Evolutionary conservation across 768 basidiomycete species (phyloP).

Genomic region (Mycena rosella): DNA sequence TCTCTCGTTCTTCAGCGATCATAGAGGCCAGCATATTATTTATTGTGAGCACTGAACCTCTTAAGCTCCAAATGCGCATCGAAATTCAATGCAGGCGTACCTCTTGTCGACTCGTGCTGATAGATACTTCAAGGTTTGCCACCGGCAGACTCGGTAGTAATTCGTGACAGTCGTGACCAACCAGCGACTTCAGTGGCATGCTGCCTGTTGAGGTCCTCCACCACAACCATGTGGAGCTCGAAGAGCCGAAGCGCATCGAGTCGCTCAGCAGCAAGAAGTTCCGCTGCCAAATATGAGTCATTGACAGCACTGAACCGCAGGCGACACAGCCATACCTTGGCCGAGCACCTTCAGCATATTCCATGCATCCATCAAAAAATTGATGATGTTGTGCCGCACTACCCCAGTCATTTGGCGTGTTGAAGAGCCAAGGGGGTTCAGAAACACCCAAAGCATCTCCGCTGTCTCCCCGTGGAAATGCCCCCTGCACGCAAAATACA

Average conservation of each 20-base stretch:
- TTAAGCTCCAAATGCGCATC: background rate
- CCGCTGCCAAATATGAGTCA: background rate
- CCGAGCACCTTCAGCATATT: constrained; percentile 2
- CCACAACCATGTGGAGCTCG: constrained; percentile 10
- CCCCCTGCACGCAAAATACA: too few species aligned
- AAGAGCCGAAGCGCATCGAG: constrained; percentile 12
- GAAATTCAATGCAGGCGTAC: background rate
- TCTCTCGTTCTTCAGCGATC: background rate
- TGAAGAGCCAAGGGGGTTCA: too few species aligned
- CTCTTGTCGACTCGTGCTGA: too few species aligned
- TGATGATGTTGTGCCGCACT: constrained; percentile 11
- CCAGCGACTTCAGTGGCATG: constrained; percentile 3
- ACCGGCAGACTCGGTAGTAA: background rate
- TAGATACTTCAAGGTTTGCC: constrained; percentile 1
- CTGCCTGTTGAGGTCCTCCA: constrained; percentile 12
- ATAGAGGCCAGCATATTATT: background rate
- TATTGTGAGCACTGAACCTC: background rate
- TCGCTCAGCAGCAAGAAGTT: constrained; percentile 16
- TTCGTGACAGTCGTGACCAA: constrained; percentile 4
- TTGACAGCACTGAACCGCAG: background rate
- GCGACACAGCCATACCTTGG: constrained; percentile 1
- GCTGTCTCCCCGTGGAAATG: too few species aligned
- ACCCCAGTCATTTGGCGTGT: too few species aligned
- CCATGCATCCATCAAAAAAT: constrained; percentile 22
- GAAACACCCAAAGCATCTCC: too few species aligned